Evolutionary conservation across 805 yeast species (phyloP).

Genomic region (Kluyveromyces aestuarii): DNA sequence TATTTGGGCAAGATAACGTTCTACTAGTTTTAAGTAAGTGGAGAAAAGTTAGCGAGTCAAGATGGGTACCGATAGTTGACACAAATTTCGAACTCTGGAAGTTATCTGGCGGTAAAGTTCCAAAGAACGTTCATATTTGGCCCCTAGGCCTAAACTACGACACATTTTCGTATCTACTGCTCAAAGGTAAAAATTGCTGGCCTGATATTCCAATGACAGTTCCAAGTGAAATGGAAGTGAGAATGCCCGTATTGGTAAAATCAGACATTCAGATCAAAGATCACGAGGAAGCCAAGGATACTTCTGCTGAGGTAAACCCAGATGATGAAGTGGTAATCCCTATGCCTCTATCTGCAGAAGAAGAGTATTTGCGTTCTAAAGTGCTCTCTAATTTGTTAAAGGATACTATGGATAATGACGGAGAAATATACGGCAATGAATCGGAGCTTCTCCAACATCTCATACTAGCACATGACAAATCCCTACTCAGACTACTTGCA

Average conservation of each 20-base stretch:
- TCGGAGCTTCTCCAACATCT: conserved; percentile 44
- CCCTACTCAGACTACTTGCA: conserved; percentile 69
- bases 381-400: conserved; percentile 52
- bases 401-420: conserved; percentile 43
- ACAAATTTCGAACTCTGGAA: conserved; percentile 36
- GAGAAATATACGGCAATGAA: conserved; percentile 36
- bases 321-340: conserved; percentile 23
- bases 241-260: conserved; percentile 46
- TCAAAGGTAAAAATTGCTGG: conserved; percentile 55
- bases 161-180: conserved; percentile 61
- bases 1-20: conserved; percentile 71
- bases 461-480: conserved; percentile 59
- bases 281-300: conserved; percentile 4
- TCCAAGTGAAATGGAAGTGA: conserved; percentile 67
- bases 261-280: conserved; percentile 21
- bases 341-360: conserved; percentile 41
- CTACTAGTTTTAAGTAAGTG: conserved; percentile 65
- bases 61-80: conserved; percentile 82
- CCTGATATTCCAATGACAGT: conserved; percentile 82
- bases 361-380: conserved; percentile 50
- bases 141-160: conserved; percentile 74
- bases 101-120: conserved; percentile 38
- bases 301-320: conserved; percentile 11
- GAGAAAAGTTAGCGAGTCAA: conserved; percentile 66
- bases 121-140: conserved; percentile 64